Evolutionary conservation across 495 filamentous ascomycete species (phyloP), one percentile per base, ranked within the genome.

Genomic region (Evansstolkia leycettana): DNA sequence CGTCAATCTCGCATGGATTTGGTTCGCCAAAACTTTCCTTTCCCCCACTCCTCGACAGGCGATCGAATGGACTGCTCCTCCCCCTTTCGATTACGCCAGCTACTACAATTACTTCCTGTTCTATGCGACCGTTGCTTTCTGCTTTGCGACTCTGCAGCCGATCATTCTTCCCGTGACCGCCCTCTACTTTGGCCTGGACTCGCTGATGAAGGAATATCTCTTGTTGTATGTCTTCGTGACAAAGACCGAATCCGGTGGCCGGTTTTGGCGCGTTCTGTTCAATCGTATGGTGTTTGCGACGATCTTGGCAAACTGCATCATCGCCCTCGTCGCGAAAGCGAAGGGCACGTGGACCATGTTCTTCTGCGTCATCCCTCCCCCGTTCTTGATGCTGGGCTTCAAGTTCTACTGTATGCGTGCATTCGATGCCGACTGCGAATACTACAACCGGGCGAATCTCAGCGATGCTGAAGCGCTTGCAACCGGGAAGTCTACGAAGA

Each of bases 21-120:
- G 80, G 54, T 79, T 90, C 50, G 70, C 75, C 39, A 80, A 83
- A 44, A 87, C 76, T 12, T 93, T 94, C 47, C 72, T 83, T 34
- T 73, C 70, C 35, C 89, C 90, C 2, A 99, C 90, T 6, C 92
- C 90, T 27, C 75, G 90, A 28, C 82, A 99, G 55, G 67, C 85
- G 43, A 96, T 96, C 47, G 85, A 94, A 50, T 77, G 87, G 60
- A 92, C 89, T 6, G 92, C 92, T 27, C 90, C 90, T 30, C 84
- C 82, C 2, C 60, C 82, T 8, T 95, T 99, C 56, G 88, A 95
- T 46, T 98, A 94, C 48, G 85, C 90, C 33, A 84, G 73, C 40
- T 95, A 96, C 60, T 96, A 95, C 66, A 96, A 95, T 53, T 69
- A 79, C 58, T 95, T 95, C 58, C 67, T 96, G 12, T 99, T 84